Evolutionary conservation across 2,329 filamentous ascomycete species (phyloP).

Genomic region (Apiospora hydei): DNA sequence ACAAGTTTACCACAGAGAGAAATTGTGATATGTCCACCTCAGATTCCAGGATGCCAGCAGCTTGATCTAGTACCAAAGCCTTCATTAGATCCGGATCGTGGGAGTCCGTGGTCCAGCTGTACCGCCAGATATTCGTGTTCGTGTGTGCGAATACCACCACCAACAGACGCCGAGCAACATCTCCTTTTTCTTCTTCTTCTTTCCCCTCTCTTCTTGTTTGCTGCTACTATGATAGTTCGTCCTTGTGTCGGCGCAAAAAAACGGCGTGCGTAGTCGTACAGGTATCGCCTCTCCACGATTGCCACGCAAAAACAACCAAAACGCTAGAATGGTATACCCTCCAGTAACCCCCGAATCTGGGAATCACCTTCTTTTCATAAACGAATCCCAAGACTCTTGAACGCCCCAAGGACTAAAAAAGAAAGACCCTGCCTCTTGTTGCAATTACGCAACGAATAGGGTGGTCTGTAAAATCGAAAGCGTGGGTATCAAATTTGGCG

Average conservation of each 20-base stretch:
- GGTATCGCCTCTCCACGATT: background rate
- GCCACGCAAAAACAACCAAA: background rate
- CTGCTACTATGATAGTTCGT: background rate
- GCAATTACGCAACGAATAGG: background rate
- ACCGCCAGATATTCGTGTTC: background rate
- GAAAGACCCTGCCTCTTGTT: background rate
- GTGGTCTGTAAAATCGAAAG: background rate
- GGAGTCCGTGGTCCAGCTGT: background rate
- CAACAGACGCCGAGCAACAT: background rate
- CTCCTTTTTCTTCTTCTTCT: background rate
- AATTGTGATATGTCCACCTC: slow-evolving; percentile 11
- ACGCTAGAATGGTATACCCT: slow-evolving; percentile 9
- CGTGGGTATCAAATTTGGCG: slow-evolving; percentile 12
- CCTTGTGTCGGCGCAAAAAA: background rate
- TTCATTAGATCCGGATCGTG: slow-evolving; percentile 15
- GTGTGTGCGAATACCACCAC: background rate
- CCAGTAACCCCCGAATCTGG: background rate
- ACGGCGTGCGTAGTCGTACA: background rate
- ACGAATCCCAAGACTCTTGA: background rate
- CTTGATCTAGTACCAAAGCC: slow-evolving; percentile 4
- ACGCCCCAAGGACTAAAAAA: background rate
- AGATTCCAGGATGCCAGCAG: slow-evolving; percentile 8
- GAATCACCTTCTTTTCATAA: background rate
- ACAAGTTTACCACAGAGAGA: slow-evolving; percentile 5
- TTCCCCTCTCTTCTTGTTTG: background rate